These are phyloP conservation scores for Xylaria intraflava DNA, from an alignment of 495 filamentous ascomycete genomes.

Conservation along the genomic window DNA sequence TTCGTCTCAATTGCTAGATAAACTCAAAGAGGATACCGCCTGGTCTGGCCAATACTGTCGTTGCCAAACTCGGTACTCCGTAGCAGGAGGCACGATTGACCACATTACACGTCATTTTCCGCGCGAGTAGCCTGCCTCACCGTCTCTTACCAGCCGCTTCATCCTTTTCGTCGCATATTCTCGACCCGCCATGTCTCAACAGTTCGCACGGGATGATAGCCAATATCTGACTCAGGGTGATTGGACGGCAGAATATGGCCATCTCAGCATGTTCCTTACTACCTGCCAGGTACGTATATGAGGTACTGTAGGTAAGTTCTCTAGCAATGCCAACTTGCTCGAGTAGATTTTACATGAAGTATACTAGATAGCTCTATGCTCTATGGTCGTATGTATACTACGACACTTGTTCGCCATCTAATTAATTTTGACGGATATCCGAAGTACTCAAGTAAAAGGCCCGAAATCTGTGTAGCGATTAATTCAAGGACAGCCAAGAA, in stretches of 20 bases:
- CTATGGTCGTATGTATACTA: too few relatives aligned
- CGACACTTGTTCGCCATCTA: too few relatives aligned
- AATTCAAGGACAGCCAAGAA: conserved; percentile 10
- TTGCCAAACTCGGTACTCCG: neutral
- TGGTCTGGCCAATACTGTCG: neutral
- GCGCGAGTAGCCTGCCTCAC: neutral
- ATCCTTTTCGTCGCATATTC: neutral
- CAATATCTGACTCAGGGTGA: too few relatives aligned
- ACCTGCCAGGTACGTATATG: too few relatives aligned
- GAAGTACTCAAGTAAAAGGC: conserved; percentile 1
- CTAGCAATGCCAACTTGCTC: too few relatives aligned
- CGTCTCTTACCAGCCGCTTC: neutral
- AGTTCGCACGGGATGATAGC: neutral
- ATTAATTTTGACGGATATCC: too few relatives aligned
- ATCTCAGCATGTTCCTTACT: too few relatives aligned
- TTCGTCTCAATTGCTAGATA: neutral
- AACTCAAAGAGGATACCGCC: neutral
- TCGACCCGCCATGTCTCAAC: neutral
- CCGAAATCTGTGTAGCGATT: conserved; percentile 12
- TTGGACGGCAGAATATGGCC: too few relatives aligned
- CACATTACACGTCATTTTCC: neutral
- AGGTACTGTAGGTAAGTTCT: too few relatives aligned
- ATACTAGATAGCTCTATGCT: too few relatives aligned
- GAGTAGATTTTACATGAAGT: too few relatives aligned
- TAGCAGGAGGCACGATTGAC: neutral